These are phyloP conservation scores for Aspergillus phoenicis DNA, from an alignment of 2,329 filamentous ascomycete genomes.

Conservation along the genomic window DNA sequence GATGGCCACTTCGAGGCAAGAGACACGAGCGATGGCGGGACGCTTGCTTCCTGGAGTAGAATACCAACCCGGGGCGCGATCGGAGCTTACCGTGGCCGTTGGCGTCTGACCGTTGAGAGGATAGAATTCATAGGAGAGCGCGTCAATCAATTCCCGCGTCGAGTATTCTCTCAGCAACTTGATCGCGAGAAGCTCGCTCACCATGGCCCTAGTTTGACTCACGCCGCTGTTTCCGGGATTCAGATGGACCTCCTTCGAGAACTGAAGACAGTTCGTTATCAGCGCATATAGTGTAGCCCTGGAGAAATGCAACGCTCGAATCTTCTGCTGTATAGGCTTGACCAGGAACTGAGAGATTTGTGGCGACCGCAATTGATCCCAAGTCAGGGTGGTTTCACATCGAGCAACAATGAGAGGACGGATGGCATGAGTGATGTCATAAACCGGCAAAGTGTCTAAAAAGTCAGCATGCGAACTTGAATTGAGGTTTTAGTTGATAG, in stretches of 20 bases:
- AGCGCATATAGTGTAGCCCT: conserved; percentile 85
- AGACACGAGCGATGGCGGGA: conserved; percentile 72
- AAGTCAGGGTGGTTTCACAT: conserved; percentile 88
- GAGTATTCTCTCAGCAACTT: conserved; percentile 87
- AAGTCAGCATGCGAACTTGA: not conserved
- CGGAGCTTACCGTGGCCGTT: conserved; percentile 39
- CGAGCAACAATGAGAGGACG: conserved; percentile 79
- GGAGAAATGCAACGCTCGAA: conserved; percentile 79
- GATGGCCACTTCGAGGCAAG: conserved; percentile 90
- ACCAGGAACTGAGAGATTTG: conserved; percentile 94
- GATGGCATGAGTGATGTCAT: conserved; percentile 87
- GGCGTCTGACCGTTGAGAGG: conserved; percentile 78
- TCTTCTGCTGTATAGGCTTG: conserved; percentile 92
- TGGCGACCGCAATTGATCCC: conserved; percentile 94
- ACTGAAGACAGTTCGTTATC: conserved; percentile 92
- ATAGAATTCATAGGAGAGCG: conserved; percentile 91
- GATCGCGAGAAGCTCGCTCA: conserved; percentile 88
- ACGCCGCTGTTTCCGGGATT: conserved; percentile 83
- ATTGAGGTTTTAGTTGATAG: not conserved
- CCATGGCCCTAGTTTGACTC: conserved; percentile 79
- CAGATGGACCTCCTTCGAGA: conserved; percentile 79
- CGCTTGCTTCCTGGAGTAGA: conserved; percentile 46
- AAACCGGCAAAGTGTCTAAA: conserved; percentile 80
- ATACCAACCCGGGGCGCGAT: conserved; percentile 40
- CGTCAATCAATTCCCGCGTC: conserved; percentile 88